Evolutionary conservation across 106 monocot species (phyloP).

Genomic region (Dendrobium nobile): DNA sequence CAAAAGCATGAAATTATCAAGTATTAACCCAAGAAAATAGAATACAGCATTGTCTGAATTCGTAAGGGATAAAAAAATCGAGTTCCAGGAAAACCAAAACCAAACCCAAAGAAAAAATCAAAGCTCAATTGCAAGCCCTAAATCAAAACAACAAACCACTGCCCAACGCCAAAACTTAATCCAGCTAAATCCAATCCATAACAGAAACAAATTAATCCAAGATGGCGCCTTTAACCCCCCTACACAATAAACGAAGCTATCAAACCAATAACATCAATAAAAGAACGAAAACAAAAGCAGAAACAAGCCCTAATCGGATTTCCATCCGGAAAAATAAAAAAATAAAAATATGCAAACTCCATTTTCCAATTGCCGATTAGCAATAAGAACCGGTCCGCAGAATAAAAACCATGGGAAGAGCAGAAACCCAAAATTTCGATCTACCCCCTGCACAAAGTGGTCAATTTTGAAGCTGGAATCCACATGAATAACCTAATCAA

Average conservation of each 20-base stretch:
- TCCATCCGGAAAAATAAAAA: neutral
- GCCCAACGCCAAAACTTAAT: neutral
- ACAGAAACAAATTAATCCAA: neutral
- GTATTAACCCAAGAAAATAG: no score
- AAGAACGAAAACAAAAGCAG: neutral
- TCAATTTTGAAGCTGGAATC: neutral
- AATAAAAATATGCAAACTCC: neutral
- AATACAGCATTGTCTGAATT: neutral
- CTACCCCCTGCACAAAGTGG: neutral
- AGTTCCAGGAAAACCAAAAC: neutral
- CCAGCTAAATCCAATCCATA: neutral
- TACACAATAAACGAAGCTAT: neutral
- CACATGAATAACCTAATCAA: neutral
- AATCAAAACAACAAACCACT: neutral
- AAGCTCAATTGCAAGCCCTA: neutral
- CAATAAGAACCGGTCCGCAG: neutral
- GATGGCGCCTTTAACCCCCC: neutral
- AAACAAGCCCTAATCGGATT: neutral
- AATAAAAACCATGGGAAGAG: neutral
- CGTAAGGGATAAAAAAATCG: neutral
- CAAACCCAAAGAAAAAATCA: neutral
- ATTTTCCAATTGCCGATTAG: neutral
- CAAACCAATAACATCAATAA: neutral
- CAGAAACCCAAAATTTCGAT: neutral
- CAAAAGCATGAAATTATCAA: neutral